These are phyloP conservation scores for Yamadazyma sp. DNA, from an alignment of 805 yeast species.

Conservation along the genomic window DNA sequence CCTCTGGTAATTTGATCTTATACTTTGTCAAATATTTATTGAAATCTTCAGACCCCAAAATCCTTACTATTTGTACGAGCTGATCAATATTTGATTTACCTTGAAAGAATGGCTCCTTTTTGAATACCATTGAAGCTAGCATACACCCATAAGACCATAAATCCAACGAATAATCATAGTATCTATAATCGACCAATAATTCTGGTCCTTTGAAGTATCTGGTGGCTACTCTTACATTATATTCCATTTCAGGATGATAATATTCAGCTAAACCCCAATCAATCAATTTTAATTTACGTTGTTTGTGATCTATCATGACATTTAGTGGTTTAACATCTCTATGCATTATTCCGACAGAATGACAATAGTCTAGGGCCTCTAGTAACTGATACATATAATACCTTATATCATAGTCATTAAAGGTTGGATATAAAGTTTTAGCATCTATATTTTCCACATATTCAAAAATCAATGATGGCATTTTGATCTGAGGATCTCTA, in stretches of 20 bases:
- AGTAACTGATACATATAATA: conserved; percentile 79
- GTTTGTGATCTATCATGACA: conserved; percentile 86
- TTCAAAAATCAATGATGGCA: conserved; percentile 87
- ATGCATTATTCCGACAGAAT: conserved; percentile 94
- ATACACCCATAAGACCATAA: conserved; percentile 94
- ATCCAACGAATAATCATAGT: conserved; percentile 88
- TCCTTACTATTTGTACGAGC: conserved; percentile 82
- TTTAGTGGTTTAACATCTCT: conserved; percentile 96
- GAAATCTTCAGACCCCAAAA: conserved; percentile 81
- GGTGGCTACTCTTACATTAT: conserved; percentile 91
- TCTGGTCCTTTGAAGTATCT: conserved; percentile 94
- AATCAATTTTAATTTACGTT: conserved; percentile 68
- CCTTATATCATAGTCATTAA: conserved; percentile 72
- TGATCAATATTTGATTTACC: conserved; percentile 92
- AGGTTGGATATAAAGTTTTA: conserved; percentile 74
- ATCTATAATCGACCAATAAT: conserved; percentile 76
- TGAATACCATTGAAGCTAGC: conserved; percentile 85
- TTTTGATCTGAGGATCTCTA: conserved; percentile 72
- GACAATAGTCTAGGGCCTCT: conserved; percentile 83
- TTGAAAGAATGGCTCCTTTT: conserved; percentile 88
- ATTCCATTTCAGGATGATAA: conserved; percentile 84
- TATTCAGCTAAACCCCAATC: conserved; percentile 98
- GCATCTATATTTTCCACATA: conserved; percentile 80
- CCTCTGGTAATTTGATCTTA: conserved; percentile 64
- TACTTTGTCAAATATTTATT: conserved; percentile 68